Evolutionary conservation across 768 basidiomycete genomes (phyloP).

Genomic region (Nidularia pulvinata): DNA sequence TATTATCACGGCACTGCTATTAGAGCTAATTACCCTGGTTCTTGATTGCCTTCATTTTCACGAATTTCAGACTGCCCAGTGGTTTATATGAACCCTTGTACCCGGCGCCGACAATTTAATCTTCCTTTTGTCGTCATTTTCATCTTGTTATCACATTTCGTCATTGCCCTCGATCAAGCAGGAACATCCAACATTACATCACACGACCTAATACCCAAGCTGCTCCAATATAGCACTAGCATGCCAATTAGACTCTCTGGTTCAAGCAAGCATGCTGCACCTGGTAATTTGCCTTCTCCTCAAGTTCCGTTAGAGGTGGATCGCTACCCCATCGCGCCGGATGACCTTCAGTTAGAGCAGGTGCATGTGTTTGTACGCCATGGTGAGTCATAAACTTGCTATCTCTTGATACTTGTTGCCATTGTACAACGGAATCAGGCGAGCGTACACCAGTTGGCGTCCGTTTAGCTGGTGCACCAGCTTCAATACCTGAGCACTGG

Average conservation of each 20-base stretch:
- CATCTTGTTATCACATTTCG: no score
- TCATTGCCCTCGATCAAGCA: no score
- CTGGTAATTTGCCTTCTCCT: constrained; percentile 8
- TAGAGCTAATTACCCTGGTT: no score
- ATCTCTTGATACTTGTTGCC: background rate
- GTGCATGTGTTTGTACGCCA: constrained; percentile 78
- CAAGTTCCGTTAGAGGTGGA: constrained; percentile 58
- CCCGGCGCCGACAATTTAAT: no score
- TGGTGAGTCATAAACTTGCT: constrained; percentile 40
- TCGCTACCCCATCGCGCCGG: constrained; percentile 57
- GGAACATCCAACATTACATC: no score
- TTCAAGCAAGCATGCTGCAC: no score
- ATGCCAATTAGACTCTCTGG: background rate
- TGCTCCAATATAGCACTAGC: background rate
- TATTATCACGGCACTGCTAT: no score
- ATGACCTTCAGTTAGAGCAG: constrained; percentile 58
- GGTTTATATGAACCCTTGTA: no score
- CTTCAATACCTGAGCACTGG: constrained; percentile 71
- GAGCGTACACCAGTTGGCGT: constrained; percentile 79
- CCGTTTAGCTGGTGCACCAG: constrained; percentile 59
- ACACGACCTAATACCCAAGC: background rate
- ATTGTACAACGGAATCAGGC: constrained; percentile 33
- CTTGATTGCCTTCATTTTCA: no score
- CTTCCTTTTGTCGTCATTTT: no score
- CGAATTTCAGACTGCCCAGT: no score